phyloP scores from a whole-genome alignment of 495 filamentous ascomycete genomes.

The Penicillium waksmanii region DNA sequence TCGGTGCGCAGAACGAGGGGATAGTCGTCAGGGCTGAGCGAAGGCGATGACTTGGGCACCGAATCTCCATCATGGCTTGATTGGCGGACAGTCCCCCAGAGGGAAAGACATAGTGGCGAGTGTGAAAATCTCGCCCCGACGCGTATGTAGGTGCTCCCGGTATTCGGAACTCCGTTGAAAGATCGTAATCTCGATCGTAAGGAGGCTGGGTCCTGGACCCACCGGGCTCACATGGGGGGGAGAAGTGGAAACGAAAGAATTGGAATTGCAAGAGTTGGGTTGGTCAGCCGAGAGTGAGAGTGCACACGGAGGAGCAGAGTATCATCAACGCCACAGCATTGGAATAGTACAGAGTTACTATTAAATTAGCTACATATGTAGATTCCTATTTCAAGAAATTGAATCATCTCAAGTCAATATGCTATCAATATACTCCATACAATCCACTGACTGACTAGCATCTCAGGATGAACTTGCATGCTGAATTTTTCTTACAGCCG shows the following conservation, averaged over 20 bases:
- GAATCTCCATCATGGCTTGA: conserved; percentile 6
- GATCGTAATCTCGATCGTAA: conserved; percentile 4
- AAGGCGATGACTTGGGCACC: conserved; percentile 22
- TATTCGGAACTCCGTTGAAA: background rate
- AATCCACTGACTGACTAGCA: background rate
- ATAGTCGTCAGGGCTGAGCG: conserved; percentile 22
- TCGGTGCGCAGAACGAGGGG: conserved; percentile 25
- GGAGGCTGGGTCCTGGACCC: background rate
- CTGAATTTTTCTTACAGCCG: background rate
- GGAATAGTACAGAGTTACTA: background rate
- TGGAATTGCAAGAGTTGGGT: no score
- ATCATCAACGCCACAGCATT: no score
- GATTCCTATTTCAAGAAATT: background rate
- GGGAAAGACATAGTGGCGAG: conserved; percentile 14
- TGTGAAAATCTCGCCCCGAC: conserved; percentile 1
- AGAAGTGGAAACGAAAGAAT: no score
- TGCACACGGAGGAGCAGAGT: background rate
- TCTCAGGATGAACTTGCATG: no score
- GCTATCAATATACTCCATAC: background rate
- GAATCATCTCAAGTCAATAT: background rate
- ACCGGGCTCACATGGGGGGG: background rate
- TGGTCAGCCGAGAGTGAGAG: no score
- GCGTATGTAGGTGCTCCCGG: background rate
- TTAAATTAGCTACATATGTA: background rate
- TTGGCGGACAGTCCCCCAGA: conserved; percentile 10